Percentiles rank a stretch among this genome's conserved stretches.
Conservation (phyloP, 73 alveolate genomes). For the Urostyla sp. region DNA sequence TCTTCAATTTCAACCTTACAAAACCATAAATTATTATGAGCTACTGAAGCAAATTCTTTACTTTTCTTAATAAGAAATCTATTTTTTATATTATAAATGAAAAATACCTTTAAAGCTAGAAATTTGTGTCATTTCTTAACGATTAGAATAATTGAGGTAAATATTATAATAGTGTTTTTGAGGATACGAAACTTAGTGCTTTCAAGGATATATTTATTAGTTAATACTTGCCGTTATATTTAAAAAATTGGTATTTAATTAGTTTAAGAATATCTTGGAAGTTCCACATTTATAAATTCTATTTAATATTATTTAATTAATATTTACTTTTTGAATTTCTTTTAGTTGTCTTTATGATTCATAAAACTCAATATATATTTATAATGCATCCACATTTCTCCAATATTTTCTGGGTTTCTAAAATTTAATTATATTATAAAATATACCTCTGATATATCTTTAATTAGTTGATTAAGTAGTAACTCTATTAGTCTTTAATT, state of each 20-base stretch:
- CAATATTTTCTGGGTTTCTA: slow-evolving; percentile 1
- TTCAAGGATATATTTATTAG: slow-evolving; percentile 20
- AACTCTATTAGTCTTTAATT: slow-evolving; percentile 12
- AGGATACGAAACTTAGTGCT: background rate
- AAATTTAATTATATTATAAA: too few species aligned
- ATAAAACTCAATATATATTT: slow-evolving; percentile 33
- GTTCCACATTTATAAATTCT: slow-evolving; percentile 16
- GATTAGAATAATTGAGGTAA: slow-evolving; percentile 58
- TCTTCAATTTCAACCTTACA: slow-evolving; percentile 76
- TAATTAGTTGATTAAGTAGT: background rate
- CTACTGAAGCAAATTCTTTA: slow-evolving; percentile 66
- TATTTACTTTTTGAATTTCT: background rate
- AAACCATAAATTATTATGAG: slow-evolving; percentile 80
- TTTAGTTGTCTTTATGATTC: background rate
- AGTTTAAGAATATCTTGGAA: background rate
- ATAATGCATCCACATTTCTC: slow-evolving; percentile 19
- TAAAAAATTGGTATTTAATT: slow-evolving; percentile 35
- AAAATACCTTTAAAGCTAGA: slow-evolving; percentile 59
- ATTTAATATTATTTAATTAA: background rate
- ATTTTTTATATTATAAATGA: too few species aligned
- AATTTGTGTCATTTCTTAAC: slow-evolving; percentile 51
- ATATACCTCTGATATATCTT: too few species aligned
- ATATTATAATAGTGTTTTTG: slow-evolving; percentile 30
- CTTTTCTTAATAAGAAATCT: slow-evolving; percentile 74
- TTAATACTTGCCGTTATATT: slow-evolving; percentile 30